These are phyloP conservation scores for Hibiscus mutabilis DNA, from an alignment of 345 rosid genomes.

Conservation along the genomic window DNA sequence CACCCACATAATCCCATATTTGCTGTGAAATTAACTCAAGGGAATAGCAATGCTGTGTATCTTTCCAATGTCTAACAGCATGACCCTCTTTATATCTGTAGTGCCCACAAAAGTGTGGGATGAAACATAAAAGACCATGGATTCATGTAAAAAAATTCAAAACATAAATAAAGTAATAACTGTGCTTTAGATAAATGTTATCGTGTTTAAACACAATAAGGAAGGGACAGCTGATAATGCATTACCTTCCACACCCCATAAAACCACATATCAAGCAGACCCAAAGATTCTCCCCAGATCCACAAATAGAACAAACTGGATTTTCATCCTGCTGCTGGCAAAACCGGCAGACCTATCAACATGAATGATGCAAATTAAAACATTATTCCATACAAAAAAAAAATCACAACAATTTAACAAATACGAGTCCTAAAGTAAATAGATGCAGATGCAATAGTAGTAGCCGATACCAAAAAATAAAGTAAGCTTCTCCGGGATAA, in stretches of 20 bases:
- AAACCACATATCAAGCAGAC: conserved; percentile 89
- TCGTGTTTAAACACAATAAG: background rate
- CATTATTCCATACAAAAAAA: background rate
- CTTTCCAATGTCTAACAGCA: conserved; percentile 86
- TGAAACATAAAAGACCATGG: conserved; percentile 4
- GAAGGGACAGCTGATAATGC: background rate
- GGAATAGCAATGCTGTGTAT: conserved; percentile 83
- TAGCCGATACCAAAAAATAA: background rate
- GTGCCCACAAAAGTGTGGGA: conserved; percentile 1
- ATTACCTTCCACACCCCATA: conserved; percentile 93
- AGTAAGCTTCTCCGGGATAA: background rate
- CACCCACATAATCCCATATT: conserved; percentile 98
- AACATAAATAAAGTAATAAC: background rate
- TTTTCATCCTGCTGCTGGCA: conserved; percentile 88
- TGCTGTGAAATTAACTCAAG: conserved; percentile 84
- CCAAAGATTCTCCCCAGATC: conserved; percentile 78
- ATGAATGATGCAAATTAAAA: background rate
- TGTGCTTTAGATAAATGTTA: background rate
- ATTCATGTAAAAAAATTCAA: conserved; percentile 1
- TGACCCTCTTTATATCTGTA: conserved; percentile 91
- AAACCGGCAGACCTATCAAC: conserved; percentile 66
- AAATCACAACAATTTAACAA: background rate
- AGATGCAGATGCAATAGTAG: background rate
- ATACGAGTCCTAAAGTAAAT: background rate
- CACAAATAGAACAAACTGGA: conserved; percentile 72